Evolutionary conservation across 257 asterid genomes (phyloP).

Genomic region (Orobanche coerulescens): DNA sequence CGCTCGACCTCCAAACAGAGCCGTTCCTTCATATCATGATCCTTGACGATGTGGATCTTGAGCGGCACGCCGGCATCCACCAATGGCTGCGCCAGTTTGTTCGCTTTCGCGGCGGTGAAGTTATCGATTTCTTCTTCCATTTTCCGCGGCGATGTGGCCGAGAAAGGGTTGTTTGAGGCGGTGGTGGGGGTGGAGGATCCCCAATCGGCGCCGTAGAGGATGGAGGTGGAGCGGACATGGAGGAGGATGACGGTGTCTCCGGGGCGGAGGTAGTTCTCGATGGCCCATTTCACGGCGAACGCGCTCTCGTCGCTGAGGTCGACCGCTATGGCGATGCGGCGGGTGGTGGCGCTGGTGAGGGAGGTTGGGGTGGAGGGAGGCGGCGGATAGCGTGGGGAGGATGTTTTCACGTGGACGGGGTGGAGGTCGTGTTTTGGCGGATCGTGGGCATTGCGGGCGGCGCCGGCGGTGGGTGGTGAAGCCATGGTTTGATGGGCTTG

Average conservation of each 20-base stretch:
- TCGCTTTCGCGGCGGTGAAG: constrained; percentile 40
- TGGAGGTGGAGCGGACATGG: constrained; percentile 37
- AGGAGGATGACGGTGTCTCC: constrained; percentile 60
- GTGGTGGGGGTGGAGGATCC: constrained; percentile 38
- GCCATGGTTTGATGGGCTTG: background rate
- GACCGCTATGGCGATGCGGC: constrained; percentile 52
- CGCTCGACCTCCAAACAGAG: constrained; percentile 63
- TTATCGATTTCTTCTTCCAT: constrained; percentile 46
- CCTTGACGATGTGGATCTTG: constrained; percentile 58
- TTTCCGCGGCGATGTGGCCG: constrained; percentile 32
- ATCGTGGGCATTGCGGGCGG: constrained; percentile 7
- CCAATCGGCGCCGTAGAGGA: constrained; percentile 57
- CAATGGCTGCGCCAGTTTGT: constrained; percentile 47
- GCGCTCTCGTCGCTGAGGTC: constrained; percentile 70
- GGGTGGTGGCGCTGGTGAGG: constrained; percentile 29
- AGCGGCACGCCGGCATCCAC: constrained; percentile 48
- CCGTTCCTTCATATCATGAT: constrained; percentile 67
- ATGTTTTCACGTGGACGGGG: constrained; percentile 27
- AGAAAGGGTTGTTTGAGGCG: constrained; percentile 13
- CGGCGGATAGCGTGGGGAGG: constrained; percentile 52
- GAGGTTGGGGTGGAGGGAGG: constrained; percentile 24
- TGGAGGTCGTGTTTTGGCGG: constrained; percentile 19
- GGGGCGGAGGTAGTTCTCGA: constrained; percentile 49
- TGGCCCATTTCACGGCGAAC: constrained; percentile 56
- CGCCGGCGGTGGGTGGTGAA: constrained; percentile 14